A percentile compares a stretch with the other conserved stretches of the same genome.
Conservation (phyloP, 257 asterid species). For the Solanum dulcamara region DNA sequence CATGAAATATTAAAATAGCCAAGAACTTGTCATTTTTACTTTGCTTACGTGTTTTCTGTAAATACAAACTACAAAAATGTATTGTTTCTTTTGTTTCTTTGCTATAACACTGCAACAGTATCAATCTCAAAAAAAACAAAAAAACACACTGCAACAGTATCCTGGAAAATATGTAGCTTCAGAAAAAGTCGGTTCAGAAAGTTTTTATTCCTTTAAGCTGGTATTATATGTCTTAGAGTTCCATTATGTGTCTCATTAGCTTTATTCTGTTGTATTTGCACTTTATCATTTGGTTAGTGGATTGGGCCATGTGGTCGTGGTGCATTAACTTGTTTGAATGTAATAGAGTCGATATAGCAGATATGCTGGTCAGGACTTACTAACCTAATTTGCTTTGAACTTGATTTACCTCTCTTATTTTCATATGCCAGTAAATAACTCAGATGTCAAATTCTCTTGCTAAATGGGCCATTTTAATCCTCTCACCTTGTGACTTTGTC, state of each 20-base stretch:
- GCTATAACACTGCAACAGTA: not conserved
- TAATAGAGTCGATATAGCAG: not conserved
- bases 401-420: not conserved
- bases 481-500: conserved; percentile 8
- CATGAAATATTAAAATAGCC: not conserved
- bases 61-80: not conserved
- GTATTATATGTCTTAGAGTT: not conserved
- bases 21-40: not conserved
- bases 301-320: not conserved
- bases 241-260: not conserved
- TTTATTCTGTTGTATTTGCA: not conserved
- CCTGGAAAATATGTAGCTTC: not conserved
- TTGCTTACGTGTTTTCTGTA: not conserved
- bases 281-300: not conserved
- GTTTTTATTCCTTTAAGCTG: not conserved
- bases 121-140: no score
- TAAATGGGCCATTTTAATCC: not conserved
- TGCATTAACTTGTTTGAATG: not conserved
- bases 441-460: not conserved
- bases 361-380: not conserved
- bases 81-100: not conserved
- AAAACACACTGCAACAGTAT: not conserved
- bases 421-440: not conserved
- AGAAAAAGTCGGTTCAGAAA: not conserved
- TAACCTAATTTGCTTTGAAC: not conserved